A percentile compares a stretch with the other conserved stretches of the same genome.
Conservation (phyloP, 1,284 basidiomycete genomes). For the Tetrapyrgos nigripes region DNA sequence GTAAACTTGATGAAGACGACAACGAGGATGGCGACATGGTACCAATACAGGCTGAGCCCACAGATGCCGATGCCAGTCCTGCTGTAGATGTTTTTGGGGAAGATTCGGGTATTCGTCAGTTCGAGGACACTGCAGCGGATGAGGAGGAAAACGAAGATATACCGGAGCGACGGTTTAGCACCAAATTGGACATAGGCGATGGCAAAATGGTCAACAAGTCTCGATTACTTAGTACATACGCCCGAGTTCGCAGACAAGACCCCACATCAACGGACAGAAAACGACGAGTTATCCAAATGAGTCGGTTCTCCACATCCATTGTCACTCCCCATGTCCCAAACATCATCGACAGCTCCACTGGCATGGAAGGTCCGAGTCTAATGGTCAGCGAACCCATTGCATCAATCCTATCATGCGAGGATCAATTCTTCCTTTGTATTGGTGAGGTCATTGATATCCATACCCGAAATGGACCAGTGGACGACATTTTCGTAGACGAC, state of each 20-base stretch:
- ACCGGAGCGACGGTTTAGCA: background rate
- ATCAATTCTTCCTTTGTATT: slow-evolving; percentile 29
- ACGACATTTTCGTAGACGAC: slow-evolving; percentile 21
- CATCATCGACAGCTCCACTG: background rate
- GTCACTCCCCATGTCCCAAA: background rate
- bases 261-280: slow-evolving; percentile 15
- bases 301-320: background rate
- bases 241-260: slow-evolving; percentile 21
- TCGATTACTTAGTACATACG: background rate
- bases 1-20: background rate
- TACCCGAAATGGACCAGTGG: slow-evolving; percentile 22
- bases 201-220: slow-evolving; percentile 1
- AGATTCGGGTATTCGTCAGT: background rate
- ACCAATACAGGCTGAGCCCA: no score
- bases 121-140: background rate
- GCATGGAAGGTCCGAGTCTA: background rate
- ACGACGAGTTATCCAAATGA: background rate
- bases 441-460: slow-evolving; percentile 30
- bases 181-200: no score
- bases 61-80: no score
- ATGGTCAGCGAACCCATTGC: slow-evolving; percentile 16
- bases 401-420: slow-evolving; percentile 22
- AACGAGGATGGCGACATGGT: background rate
- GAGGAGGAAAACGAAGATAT: background rate
- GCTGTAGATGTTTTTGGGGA: no score